phyloP scores from a whole-genome alignment of 768 basidiomycete genomes.

The Phylloporus rhodoxanthus region DNA sequence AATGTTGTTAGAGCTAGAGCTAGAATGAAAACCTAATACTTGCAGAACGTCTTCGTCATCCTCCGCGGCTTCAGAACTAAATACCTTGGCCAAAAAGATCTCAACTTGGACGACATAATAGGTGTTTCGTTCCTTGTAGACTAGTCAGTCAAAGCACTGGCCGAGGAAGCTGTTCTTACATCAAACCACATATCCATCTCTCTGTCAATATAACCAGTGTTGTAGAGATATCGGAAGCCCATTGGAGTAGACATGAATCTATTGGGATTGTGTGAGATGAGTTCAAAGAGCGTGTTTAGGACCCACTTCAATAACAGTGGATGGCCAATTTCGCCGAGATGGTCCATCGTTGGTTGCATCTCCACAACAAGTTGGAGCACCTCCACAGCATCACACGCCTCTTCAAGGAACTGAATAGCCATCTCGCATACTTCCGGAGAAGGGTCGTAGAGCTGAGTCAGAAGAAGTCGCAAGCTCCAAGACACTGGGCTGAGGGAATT shows the following conservation, averaged over 20 bases:
- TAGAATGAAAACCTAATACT: conserved; percentile 14
- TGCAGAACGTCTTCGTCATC: conserved; percentile 67
- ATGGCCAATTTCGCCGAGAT: conserved; percentile 90
- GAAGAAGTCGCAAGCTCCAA: conserved; percentile 86
- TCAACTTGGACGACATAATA: conserved; percentile 93
- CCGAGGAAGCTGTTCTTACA: conserved; percentile 40
- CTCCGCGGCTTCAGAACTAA: conserved; percentile 47
- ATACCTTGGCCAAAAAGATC: conserved; percentile 79
- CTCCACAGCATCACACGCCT: conserved; percentile 80
- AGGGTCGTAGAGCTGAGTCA: conserved; percentile 95
- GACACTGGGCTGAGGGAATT: conserved; percentile 56
- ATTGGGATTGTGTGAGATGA: not conserved
- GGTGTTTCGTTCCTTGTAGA: conserved; percentile 77
- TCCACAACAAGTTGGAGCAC: conserved; percentile 86
- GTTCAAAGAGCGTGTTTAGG: not conserved
- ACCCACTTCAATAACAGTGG: conserved; percentile 79
- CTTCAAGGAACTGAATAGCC: conserved; percentile 84
- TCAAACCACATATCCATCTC: conserved; percentile 97
- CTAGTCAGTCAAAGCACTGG: conserved; percentile 4
- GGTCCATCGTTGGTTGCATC: conserved; percentile 92
- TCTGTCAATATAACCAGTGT: conserved; percentile 86
- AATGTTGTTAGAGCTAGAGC: not conserved
- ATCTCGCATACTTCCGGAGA: conserved; percentile 84
- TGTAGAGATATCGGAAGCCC: conserved; percentile 89
- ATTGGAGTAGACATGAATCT: conserved; percentile 94